phyloP scores from a whole-genome alignment of 2,329 filamentous ascomycete species.

The Dothistroma pini region DNA sequence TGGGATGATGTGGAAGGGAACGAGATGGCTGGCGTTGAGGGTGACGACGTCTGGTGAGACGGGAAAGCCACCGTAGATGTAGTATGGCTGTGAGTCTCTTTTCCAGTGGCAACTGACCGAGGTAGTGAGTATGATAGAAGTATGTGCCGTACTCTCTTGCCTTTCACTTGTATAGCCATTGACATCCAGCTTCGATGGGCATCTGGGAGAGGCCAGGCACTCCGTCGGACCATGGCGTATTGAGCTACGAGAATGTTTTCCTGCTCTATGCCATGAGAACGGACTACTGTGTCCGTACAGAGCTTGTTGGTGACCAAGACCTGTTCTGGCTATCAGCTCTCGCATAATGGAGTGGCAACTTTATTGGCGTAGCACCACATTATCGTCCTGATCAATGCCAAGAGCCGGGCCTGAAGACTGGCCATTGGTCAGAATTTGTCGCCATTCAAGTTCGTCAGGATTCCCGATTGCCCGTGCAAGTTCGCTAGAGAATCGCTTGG shows the following conservation, averaged over 20 bases:
- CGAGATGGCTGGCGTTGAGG: neutral
- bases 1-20: neutral
- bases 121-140: conserved; percentile 20
- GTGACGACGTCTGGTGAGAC: neutral
- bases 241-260: neutral
- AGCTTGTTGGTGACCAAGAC: conserved; percentile 6
- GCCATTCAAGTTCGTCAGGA: conserved; percentile 1
- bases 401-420: conserved; percentile 1
- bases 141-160: conserved; percentile 16
- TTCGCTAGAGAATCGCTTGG: neutral
- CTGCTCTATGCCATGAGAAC: conserved; percentile 21
- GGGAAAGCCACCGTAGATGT: neutral
- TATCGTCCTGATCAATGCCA: neutral
- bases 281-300: conserved; percentile 14
- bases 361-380: neutral
- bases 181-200: conserved; percentile 18
- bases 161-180: conserved; percentile 18
- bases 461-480: neutral
- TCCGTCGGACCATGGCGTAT: conserved; percentile 14
- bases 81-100: neutral
- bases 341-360: neutral
- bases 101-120: neutral
- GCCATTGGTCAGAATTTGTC: neutral
- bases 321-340: neutral
- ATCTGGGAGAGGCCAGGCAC: conserved; percentile 21